Evolutionary conservation across 2,329 filamentous ascomycete species (phyloP), one percentile per base, ranked within the genome.

Genomic region (Penicillium sclerotiorum): DNA sequence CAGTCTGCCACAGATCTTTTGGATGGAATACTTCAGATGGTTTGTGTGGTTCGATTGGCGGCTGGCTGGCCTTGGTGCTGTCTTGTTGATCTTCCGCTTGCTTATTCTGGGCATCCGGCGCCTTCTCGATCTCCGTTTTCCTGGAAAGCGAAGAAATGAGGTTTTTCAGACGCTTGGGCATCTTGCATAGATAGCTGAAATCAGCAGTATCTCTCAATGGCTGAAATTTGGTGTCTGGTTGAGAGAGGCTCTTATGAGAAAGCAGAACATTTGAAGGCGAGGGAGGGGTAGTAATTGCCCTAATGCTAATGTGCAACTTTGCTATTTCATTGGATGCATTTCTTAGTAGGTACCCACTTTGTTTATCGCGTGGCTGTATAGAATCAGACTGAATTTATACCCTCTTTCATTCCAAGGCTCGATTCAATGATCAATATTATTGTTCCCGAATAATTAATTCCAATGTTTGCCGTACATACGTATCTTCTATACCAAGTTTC

Each of bases 1-100:
- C 56, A 30, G 23, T 13, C 42, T 58, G 50, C 56, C 57, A 60
- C 30, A 58, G 37, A 37, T 57, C 51, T 42, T 38, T 6, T 21
- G 46, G 33, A n/a, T 45, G 32, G 32, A 28, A 38, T 32, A 6
- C 28, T n/a, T 38, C 43, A 22, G 21, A 28, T 22, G 40, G 21
- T 22, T 25, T 3, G 33, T 7, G 6, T 38, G 33, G 15, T 30
- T 38, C 30, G 33, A 38, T 28, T 38, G 33, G 32, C 4, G 43
- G n/a, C 21, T 38, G 33, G 33, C 32, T 38, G 32, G 21, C 37
- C 1, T 36, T 22, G 17, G 17, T 11, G 33, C 8, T 30, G 22
- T 38, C 32, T 17, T 28, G 20, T 38, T 38, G 43, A 17, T 28
- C 33, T 9, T 37, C 42, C 32, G 42, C 42, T 45, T 27, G 32